Evolutionary conservation across 768 basidiomycete genomes (phyloP), one percentile per base, ranked within the genome.

Genomic region (Pulveroboletus sp.): DNA sequence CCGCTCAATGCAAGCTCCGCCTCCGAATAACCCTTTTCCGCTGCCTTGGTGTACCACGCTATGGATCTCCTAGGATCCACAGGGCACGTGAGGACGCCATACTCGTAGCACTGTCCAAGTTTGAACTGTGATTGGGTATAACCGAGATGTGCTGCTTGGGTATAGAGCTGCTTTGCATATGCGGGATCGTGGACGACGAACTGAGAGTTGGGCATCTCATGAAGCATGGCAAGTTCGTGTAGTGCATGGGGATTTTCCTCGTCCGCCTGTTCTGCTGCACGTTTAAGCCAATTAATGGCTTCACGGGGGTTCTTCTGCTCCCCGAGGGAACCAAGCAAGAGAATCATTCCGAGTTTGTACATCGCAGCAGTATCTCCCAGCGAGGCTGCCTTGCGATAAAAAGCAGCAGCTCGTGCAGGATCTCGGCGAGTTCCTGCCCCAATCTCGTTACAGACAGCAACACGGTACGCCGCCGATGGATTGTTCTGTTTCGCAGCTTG

Each of bases 311-410:
- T 96, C 55, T 80, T 83, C 49, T 77, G 81, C 66, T 94, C 91
- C 24, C 83, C 86, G 5, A 97, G 76, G 14, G 82, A 70, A 10
- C 94, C 95, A 32, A 89, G 81, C 18, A 98, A 76, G 28, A 96
- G 77, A 55, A 97, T 89, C 86, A 96, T 94, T n/a, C 93, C 93
- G n/a, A 99, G 82, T 69, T 98, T 98, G 75, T 96, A 98, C 96
- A 98, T 99, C 4, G 93, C 96, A 26, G 95, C 84, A 0, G 95
- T 97, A 67, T 98, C 96, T 17, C 94, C 94, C 32, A 98, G 73
- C 1, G 93, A 93, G 8, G 93, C 93, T 5, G 96, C 91, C 68
- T 97, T 97, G 53, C 94, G 84, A 71, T 97, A 98, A 65, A 99
- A 97, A 5, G 93, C 86, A 26, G 93, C 85, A 8, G 96, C 96